These are phyloP conservation scores for Phytophthora ramorum DNA, from an alignment of 352 stramenopile genomes.

Conservation along the genomic window DNA sequence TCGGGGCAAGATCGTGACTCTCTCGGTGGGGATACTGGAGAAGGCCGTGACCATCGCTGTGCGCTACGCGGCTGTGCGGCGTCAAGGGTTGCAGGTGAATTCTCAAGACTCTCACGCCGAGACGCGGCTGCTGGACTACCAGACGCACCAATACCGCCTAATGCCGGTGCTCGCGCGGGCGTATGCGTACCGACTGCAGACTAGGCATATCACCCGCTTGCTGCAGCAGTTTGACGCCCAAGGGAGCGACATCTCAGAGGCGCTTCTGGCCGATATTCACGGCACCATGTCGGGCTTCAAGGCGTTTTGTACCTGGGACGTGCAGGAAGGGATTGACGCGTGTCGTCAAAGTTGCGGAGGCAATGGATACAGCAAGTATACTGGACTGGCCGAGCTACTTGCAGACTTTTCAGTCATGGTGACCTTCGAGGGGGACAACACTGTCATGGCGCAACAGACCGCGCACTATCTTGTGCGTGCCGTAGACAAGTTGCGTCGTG, in stretches of 20 bases:
- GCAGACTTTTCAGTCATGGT: slow-evolving; percentile 96
- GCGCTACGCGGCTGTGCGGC: slow-evolving; percentile 92
- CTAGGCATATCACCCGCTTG: slow-evolving; percentile 79
- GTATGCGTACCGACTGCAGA: slow-evolving; percentile 94
- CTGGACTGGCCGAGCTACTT: slow-evolving; percentile 90
- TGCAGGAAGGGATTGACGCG: slow-evolving; percentile 92
- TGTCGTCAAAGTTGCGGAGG: slow-evolving; percentile 96
- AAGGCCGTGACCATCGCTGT: slow-evolving; percentile 94
- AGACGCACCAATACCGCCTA: slow-evolving; percentile 94
- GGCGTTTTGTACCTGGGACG: slow-evolving; percentile 92
- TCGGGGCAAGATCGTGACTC: slow-evolving; percentile 79
- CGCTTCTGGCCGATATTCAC: slow-evolving; percentile 93
- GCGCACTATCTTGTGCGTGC: slow-evolving; percentile 72
- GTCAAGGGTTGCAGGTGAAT: slow-evolving; percentile 82
- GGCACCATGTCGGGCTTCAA: slow-evolving; percentile 95
- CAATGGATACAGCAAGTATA: slow-evolving; percentile 94
- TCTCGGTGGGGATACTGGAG: slow-evolving; percentile 82
- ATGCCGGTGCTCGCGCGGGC: slow-evolving; percentile 91
- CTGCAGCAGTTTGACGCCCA: slow-evolving; percentile 89
- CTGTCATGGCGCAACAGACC: slow-evolving; percentile 96
- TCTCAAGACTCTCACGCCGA: slow-evolving; percentile 63
- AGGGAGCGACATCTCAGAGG: slow-evolving; percentile 68
- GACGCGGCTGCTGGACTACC: slow-evolving; percentile 94
- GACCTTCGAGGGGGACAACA: slow-evolving; percentile 97
- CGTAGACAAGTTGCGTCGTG: slow-evolving; percentile 59